phyloP scores from a whole-genome alignment of 495 filamentous ascomycete species.

The Haplographium delicatum region DNA sequence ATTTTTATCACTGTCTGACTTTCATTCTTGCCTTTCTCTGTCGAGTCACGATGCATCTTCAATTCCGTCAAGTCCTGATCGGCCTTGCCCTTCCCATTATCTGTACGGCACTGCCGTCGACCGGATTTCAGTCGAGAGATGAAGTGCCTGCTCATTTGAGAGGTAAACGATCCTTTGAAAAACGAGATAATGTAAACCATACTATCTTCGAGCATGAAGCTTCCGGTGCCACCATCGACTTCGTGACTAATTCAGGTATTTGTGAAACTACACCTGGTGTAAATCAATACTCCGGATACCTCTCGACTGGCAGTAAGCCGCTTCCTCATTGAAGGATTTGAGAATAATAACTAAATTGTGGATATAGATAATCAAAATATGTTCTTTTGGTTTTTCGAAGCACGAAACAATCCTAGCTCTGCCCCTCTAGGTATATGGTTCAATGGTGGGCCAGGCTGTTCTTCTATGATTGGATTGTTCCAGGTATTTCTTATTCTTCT shows the following conservation, averaged over 20 bases:
- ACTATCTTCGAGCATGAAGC: conserved; percentile 49
- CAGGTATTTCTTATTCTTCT: conserved; percentile 31
- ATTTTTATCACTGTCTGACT: too few species aligned
- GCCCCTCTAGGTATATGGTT: conserved; percentile 41
- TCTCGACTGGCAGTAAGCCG: conserved; percentile 37
- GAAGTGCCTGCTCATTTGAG: too few species aligned
- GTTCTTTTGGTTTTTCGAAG: conserved; percentile 45
- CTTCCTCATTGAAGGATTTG: too few species aligned
- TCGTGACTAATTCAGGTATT: conserved; percentile 50
- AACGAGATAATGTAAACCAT: conserved; percentile 38
- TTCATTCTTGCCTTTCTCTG: too few species aligned
- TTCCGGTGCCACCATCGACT: conserved; percentile 44
- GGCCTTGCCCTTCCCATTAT: too few species aligned
- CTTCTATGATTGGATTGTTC: conserved; percentile 54
- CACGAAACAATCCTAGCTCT: conserved; percentile 31
- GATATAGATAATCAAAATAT: too few species aligned
- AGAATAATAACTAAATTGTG: too few species aligned
- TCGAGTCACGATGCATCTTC: too few species aligned
- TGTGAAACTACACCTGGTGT: conserved; percentile 51
- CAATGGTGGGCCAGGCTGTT: conserved; percentile 48
- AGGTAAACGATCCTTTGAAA: conserved; percentile 38
- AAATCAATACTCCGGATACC: conserved; percentile 52
- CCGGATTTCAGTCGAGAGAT: too few species aligned
- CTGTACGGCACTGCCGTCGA: too few species aligned
- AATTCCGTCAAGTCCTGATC: too few species aligned